Conservation (phyloP, 2,329 filamentous ascomycete species). For the Zasmidium angulare region DNA sequence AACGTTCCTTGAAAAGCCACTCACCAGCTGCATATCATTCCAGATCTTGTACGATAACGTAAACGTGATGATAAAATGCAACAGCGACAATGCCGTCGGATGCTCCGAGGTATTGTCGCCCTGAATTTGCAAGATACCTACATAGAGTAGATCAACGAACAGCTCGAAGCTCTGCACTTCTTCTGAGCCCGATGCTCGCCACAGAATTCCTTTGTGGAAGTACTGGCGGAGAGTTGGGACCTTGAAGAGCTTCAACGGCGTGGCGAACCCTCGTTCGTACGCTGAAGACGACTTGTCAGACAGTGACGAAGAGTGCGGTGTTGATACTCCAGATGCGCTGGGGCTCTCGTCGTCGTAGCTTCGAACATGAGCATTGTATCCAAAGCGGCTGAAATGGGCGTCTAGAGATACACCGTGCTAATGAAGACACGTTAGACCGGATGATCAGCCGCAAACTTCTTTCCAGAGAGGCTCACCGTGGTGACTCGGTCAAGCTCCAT, state of each 20-base stretch:
- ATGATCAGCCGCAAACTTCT: background rate
- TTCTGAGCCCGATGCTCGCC: conserved; percentile 59
- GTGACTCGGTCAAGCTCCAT: background rate
- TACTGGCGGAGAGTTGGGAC: conserved; percentile 63
- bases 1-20: background rate
- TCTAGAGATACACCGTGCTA: conserved; percentile 57
- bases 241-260: conserved; percentile 57
- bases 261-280: conserved; percentile 20
- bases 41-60: conserved; percentile 65
- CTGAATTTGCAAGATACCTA: conserved; percentile 64
- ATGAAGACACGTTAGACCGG: background rate
- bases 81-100: conserved; percentile 55
- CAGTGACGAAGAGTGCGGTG: conserved; percentile 16
- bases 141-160: conserved; percentile 64
- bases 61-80: conserved; percentile 60
- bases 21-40: conserved; percentile 54
- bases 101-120: conserved; percentile 61
- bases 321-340: conserved; percentile 19
- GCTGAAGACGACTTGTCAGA: conserved; percentile 5
- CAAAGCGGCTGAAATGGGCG: conserved; percentile 64
- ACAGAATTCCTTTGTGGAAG: conserved; percentile 64
- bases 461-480: background rate
- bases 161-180: conserved; percentile 65
- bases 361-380: conserved; percentile 59
- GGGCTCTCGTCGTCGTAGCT: conserved; percentile 30